Conservation (phyloP, 208 protist species). For the Wallacemonas sp. region DNA sequence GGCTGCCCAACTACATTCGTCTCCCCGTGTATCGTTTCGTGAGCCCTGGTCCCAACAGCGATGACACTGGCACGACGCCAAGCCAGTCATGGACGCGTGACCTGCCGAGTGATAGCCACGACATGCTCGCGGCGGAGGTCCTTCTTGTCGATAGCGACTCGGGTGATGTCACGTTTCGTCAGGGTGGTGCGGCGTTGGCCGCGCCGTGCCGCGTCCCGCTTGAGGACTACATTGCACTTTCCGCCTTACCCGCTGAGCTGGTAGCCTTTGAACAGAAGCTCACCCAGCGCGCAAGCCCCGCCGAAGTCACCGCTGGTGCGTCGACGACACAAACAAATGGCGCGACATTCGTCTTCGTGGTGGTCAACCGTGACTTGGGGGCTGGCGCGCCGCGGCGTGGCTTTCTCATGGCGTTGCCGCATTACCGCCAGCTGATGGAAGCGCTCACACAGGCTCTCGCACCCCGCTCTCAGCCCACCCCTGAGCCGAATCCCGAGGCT, state of each 20-base stretch:
- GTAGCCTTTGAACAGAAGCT: slow-evolving; percentile 32
- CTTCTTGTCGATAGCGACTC: slow-evolving; percentile 33
- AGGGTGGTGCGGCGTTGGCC: slow-evolving; percentile 29
- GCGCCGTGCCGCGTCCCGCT: slow-evolving; percentile 19
- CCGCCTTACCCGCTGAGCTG: slow-evolving; percentile 22
- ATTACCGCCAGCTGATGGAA: slow-evolving; percentile 19
- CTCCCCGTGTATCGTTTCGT: slow-evolving; percentile 64
- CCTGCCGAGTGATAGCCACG: slow-evolving; percentile 10
- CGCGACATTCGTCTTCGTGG: slow-evolving; percentile 14
- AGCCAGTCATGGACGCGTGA: slow-evolving; percentile 23
- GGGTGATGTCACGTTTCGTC: slow-evolving; percentile 32
- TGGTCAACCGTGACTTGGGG: background rate
- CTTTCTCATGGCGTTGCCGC: slow-evolving; percentile 14
- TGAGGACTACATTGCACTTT: slow-evolving; percentile 33
- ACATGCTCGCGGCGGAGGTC: slow-evolving; percentile 34
- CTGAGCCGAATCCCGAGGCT: slow-evolving; percentile 1
- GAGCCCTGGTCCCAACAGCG: background rate
- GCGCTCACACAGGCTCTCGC: slow-evolving; percentile 14
- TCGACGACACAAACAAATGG: too few species aligned
- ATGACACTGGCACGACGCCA: background rate
- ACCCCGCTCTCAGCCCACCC: slow-evolving; percentile 16
- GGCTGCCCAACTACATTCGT: slow-evolving; percentile 23
- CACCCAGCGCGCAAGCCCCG: background rate
- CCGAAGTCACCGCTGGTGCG: too few species aligned
- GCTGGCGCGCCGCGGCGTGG: background rate